These are phyloP conservation scores for Oldenlandia corymbosa DNA, from an alignment of 257 asterid genomes.

Conservation along the genomic window DNA sequence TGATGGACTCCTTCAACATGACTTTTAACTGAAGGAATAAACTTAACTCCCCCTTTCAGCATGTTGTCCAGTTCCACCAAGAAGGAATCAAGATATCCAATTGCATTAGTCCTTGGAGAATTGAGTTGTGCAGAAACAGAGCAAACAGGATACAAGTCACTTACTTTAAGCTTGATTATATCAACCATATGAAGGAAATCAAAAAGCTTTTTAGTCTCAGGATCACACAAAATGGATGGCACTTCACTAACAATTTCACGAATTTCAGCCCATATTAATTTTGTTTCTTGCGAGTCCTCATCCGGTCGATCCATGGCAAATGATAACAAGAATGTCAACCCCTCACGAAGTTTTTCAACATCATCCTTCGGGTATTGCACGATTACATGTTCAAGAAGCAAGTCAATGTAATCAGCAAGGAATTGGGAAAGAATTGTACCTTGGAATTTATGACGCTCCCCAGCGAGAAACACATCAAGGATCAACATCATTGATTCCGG, in stretches of 20 bases:
- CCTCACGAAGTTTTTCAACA: not conserved
- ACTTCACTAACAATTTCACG: not conserved
- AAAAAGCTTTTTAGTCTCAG: no score
- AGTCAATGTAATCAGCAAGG: not conserved
- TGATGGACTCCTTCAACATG: not conserved
- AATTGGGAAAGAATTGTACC: not conserved
- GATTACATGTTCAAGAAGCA: not conserved
- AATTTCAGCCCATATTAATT: not conserved
- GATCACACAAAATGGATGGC: not conserved
- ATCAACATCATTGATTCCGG: not conserved
- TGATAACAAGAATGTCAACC: not conserved
- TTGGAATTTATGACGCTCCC: no score
- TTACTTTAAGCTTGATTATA: not conserved
- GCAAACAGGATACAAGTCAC: not conserved
- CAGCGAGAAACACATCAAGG: no score
- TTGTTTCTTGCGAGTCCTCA: not conserved
- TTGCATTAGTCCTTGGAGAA: constrained; percentile 5
- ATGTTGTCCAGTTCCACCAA: not conserved
- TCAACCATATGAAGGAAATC: not conserved
- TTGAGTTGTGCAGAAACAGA: not conserved
- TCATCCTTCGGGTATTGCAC: not conserved
- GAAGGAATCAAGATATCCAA: constrained; percentile 4
- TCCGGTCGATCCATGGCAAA: not conserved
- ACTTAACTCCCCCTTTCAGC: not conserved
- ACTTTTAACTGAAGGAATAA: not conserved